phyloP scores from a whole-genome alignment of 176 grass and related monocot genomes.

The Musa itinerans region DNA sequence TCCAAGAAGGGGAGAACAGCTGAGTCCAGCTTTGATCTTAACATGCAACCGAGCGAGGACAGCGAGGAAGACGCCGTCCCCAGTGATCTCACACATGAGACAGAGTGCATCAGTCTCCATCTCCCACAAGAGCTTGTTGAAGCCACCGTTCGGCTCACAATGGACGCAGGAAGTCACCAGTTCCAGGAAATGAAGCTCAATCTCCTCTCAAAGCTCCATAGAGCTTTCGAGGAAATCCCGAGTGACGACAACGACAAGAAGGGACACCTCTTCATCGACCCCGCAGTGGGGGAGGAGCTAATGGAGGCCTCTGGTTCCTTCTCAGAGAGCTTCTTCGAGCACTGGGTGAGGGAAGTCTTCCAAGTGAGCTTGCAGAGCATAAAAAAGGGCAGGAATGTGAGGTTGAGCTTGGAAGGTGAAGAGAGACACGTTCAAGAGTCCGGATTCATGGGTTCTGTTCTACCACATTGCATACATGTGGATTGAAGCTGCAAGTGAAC shows the following conservation, averaged over 20 bases:
- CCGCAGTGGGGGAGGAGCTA: neutral
- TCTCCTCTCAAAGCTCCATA: conserved; percentile 1
- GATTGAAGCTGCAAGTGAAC: neutral
- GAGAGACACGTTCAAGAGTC: conserved; percentile 3
- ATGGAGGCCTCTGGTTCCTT: conserved; percentile 10
- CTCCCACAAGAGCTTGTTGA: conserved; percentile 2
- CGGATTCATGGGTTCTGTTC: conserved; percentile 6
- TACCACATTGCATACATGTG: conserved; percentile 9
- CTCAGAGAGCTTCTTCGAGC: conserved; percentile 12
- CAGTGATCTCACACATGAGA: conserved; percentile 72
- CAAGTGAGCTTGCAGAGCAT: neutral
- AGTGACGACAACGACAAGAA: neutral
- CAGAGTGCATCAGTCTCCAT: neutral
- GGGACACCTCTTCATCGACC: neutral
- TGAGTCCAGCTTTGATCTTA: neutral
- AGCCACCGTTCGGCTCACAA: neutral
- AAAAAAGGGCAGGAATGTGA: conserved; percentile 1
- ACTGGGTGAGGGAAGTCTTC: conserved; percentile 6
- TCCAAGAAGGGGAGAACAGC: neutral
- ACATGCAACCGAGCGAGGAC: conserved; percentile 9
- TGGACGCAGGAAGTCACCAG: neutral
- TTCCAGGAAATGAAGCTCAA: neutral
- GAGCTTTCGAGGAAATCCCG: neutral
- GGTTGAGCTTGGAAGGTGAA: neutral
- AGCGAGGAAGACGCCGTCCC: conserved; percentile 35